Evolutionary conservation across 2,329 filamentous ascomycete genomes (phyloP).

Genomic region (Arachnomyces sp.): DNA sequence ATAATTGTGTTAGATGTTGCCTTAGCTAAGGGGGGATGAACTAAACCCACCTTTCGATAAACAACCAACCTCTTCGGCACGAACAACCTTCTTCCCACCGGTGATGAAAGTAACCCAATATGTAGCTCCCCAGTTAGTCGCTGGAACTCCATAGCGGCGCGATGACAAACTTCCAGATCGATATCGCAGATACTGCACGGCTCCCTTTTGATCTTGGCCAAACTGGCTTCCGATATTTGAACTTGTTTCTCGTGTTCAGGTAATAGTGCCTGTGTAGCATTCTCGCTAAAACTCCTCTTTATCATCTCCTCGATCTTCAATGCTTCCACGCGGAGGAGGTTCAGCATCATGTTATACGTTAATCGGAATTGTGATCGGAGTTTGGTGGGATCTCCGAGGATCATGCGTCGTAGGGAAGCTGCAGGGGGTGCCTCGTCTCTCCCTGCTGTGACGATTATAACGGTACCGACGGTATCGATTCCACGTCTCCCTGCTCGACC

Average conservation of each 20-base stretch:
- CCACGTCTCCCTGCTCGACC: constrained; percentile 88
- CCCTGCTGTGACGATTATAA: constrained; percentile 79
- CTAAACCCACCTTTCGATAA: constrained; percentile 53
- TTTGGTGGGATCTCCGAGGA: constrained; percentile 90
- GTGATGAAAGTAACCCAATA: constrained; percentile 65
- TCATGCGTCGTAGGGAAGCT: constrained; percentile 79
- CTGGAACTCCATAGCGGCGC: constrained; percentile 70
- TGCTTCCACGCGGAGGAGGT: constrained; percentile 86
- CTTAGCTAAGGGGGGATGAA: not conserved
- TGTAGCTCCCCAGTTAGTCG: constrained; percentile 75
- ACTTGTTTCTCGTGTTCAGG: constrained; percentile 95
- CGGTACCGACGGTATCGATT: constrained; percentile 82
- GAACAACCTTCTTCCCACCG: constrained; percentile 73
- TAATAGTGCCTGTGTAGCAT: constrained; percentile 86
- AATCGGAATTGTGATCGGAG: constrained; percentile 90
- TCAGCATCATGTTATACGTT: constrained; percentile 99
- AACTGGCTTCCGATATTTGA: constrained; percentile 79
- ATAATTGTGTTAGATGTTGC: constrained; percentile 15
- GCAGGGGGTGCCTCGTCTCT: constrained; percentile 83
- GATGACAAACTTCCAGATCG: constrained; percentile 71
- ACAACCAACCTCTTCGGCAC: constrained; percentile 67
- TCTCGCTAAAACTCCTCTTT: constrained; percentile 97
- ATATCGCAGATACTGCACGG: constrained; percentile 72
- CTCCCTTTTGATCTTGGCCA: constrained; percentile 83
- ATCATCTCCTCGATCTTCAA: constrained; percentile 99